These are phyloP conservation scores for Xerocomus nothofagi DNA, from an alignment of 1,284 basidiomycete species.

Conservation along the genomic window DNA sequence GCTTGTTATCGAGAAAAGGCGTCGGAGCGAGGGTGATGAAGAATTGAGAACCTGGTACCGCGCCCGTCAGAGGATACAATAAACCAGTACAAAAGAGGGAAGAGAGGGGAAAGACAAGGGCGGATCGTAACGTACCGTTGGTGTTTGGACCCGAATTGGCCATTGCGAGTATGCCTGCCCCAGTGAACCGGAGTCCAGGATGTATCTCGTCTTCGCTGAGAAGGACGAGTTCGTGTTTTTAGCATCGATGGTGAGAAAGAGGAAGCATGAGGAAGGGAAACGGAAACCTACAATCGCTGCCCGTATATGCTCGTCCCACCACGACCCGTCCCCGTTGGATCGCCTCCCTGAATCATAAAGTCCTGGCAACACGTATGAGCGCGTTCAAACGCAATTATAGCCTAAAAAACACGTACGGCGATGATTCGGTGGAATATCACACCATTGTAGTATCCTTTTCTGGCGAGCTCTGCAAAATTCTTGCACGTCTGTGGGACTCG, in stretches of 20 bases:
- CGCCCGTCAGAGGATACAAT: neutral
- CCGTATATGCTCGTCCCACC: conserved; percentile 95
- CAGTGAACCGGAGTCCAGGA: conserved; percentile 88
- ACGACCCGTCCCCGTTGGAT: conserved; percentile 92
- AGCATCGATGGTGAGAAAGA: neutral
- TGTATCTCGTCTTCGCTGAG: conserved; percentile 81
- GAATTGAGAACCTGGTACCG: conserved; percentile 77
- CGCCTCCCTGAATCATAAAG: conserved; percentile 95
- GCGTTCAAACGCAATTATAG: no score
- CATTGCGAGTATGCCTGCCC: conserved; percentile 96
- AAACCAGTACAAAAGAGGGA: neutral
- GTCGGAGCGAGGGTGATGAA: conserved; percentile 90
- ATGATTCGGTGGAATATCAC: conserved; percentile 89
- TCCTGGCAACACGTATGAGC: conserved; percentile 43
- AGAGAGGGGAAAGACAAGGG: neutral
- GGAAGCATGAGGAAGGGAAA: neutral
- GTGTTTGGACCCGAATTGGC: conserved; percentile 94
- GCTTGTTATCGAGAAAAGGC: conserved; percentile 90
- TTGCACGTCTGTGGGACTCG: conserved; percentile 72
- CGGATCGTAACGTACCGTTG: conserved; percentile 61
- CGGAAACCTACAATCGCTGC: conserved; percentile 71
- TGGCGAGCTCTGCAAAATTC: conserved; percentile 87
- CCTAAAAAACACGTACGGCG: conserved; percentile 49
- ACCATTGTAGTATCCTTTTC: conserved; percentile 84
- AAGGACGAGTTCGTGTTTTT: neutral